phyloP scores from a whole-genome alignment of 192 early-diverging fungal species.

The Physocladia obscura region DNA sequence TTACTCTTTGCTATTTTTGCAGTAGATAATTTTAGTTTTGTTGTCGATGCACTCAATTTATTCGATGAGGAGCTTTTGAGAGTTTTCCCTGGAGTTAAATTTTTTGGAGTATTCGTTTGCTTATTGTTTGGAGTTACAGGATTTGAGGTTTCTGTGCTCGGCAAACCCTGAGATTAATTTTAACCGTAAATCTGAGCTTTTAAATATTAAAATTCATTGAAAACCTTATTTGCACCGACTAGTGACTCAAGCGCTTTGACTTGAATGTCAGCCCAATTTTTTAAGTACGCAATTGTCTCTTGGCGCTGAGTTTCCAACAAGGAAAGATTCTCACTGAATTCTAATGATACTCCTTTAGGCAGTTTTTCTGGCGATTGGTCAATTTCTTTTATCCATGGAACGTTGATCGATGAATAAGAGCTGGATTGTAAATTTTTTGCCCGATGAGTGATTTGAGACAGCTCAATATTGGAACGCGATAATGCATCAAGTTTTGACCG shows the following conservation, averaged over 20 bases:
- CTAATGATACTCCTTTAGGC: neutral
- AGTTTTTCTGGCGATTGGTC: neutral
- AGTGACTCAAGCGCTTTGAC: constrained; percentile 14
- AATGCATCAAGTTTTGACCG: no score
- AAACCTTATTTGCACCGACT: constrained; percentile 5
- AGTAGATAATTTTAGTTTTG: neutral
- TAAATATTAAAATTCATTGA: no score
- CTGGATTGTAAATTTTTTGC: no score
- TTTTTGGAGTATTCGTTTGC: neutral
- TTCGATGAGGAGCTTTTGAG: neutral
- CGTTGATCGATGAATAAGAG: no score
- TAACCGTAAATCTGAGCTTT: no score
- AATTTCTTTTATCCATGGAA: neutral
- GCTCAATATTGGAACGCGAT: no score
- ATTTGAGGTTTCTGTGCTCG: no score
- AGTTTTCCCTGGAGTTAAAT: neutral
- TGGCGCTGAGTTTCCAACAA: constrained; percentile 1
- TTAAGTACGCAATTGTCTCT: neutral
- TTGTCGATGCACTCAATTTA: neutral
- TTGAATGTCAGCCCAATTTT: constrained; percentile 16
- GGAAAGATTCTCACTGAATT: neutral
- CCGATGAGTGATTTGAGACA: no score
- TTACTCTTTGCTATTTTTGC: neutral
- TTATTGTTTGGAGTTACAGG: neutral
- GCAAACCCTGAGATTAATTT: no score